Evolutionary conservation across 805 yeast genomes (phyloP).

Genomic region (Saccharomycopsis sp.): DNA sequence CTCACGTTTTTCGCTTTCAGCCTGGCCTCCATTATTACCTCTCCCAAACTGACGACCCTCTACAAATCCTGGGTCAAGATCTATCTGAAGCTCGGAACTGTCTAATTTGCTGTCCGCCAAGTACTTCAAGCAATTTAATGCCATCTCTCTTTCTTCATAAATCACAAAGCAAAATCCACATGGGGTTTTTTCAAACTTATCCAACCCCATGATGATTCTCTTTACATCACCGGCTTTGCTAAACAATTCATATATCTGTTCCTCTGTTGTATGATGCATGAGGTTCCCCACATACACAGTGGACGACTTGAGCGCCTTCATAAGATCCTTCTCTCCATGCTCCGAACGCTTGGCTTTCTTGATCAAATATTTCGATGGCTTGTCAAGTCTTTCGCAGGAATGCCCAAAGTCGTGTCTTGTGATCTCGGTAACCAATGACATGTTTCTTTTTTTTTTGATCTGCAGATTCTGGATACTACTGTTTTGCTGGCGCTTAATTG

Average conservation of each 20-base stretch:
- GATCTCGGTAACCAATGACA: background rate
- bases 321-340: constrained; percentile 54
- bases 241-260: constrained; percentile 84
- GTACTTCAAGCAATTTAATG: constrained; percentile 77
- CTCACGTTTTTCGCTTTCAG: constrained; percentile 48
- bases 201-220: constrained; percentile 89
- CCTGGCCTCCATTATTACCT: constrained; percentile 90
- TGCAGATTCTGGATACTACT: too few relatives aligned
- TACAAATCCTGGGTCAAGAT: constrained; percentile 90
- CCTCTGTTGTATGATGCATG: constrained; percentile 89
- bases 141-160: constrained; percentile 59
- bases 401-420: constrained; percentile 46
- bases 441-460: background rate
- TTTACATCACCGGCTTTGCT: constrained; percentile 73
- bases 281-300: constrained; percentile 91
- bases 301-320: constrained; percentile 55
- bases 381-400: constrained; percentile 62
- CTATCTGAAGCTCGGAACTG: constrained; percentile 75
- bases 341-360: constrained; percentile 52
- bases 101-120: constrained; percentile 78
- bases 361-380: constrained; percentile 63
- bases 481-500: too few relatives aligned
- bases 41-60: constrained; percentile 97
- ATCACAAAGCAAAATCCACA: constrained; percentile 96
- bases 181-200: constrained; percentile 84